Percentiles rank a stretch among this genome's conserved stretches.
These are phyloP conservation scores for Wallacemonas sp. DNA, from an alignment of 208 protist species.

Conservation along the genomic window DNA sequence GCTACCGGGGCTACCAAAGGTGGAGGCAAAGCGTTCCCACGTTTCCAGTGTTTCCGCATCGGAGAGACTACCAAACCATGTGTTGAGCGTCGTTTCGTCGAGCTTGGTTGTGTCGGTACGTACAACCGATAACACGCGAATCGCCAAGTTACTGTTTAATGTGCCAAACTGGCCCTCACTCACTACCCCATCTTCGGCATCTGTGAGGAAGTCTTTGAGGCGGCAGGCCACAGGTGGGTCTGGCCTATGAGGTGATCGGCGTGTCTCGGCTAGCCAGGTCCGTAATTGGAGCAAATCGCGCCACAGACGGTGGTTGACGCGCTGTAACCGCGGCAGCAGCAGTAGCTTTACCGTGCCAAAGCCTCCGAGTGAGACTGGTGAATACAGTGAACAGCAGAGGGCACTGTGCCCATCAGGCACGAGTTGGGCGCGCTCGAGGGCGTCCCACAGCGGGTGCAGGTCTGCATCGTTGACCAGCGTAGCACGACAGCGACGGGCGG, in stretches of 20 bases:
- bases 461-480: slow-evolving; percentile 10
- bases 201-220: slow-evolving; percentile 9
- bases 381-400: slow-evolving; percentile 19
- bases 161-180: neutral
- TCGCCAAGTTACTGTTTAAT: neutral
- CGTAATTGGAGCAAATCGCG: slow-evolving; percentile 17
- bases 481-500: slow-evolving; percentile 5
- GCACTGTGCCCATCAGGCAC: slow-evolving; percentile 11
- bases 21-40: neutral
- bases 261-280: neutral
- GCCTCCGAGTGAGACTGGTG: neutral
- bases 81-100: slow-evolving; percentile 1
- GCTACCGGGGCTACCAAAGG: neutral
- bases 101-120: neutral
- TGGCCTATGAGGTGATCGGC: neutral
- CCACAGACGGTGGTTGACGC: slow-evolving; percentile 13
- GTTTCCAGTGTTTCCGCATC: neutral
- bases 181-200: neutral
- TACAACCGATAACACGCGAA: neutral
- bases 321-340: slow-evolving; percentile 16
- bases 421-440: neutral
- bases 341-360: slow-evolving; percentile 16
- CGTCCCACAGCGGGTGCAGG: slow-evolving; percentile 7
- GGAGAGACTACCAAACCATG: slow-evolving; percentile 1
- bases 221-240: neutral